phyloP scores from a whole-genome alignment of 2,329 filamentous ascomycete genomes.

The Fusarium acutatum region DNA sequence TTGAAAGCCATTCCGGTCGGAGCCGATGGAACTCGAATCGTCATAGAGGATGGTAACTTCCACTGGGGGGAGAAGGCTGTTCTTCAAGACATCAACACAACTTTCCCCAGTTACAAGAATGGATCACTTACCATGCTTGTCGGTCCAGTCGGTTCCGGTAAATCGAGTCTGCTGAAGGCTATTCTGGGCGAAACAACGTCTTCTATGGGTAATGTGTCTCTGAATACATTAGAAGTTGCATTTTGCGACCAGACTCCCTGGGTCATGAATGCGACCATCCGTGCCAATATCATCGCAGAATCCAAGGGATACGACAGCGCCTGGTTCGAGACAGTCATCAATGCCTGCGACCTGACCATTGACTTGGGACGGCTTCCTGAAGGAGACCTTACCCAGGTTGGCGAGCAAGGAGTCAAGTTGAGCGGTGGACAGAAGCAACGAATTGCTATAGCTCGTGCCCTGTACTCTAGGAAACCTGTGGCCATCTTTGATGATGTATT shows the following conservation, averaged over 20 bases:
- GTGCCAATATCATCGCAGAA: conserved; percentile 48
- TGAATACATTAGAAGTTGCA: conserved; percentile 37
- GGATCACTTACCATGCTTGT: conserved; percentile 44
- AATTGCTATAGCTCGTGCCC: conserved; percentile 46
- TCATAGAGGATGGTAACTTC: conserved; percentile 39
- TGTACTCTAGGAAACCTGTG: conserved; percentile 45
- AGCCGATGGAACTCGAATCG: conserved; percentile 8
- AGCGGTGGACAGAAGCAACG: conserved; percentile 49
- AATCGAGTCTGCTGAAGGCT: conserved; percentile 45
- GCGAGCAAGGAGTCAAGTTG: conserved; percentile 46
- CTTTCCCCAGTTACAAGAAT: conserved; percentile 23
- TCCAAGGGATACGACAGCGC: conserved; percentile 40
- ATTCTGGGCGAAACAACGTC: conserved; percentile 42
- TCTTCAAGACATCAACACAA: conserved; percentile 36
- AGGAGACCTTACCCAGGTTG: conserved; percentile 41
- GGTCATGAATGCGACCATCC: conserved; percentile 47
- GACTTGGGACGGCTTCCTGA: conserved; percentile 41
- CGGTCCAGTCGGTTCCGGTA: conserved; percentile 46
- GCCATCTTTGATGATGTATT: conserved; percentile 52
- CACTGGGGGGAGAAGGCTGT: conserved; percentile 41
- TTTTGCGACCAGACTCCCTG: conserved; percentile 47
- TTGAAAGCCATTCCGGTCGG: background rate
- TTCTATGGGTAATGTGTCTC: conserved; percentile 32
- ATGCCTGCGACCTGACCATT: conserved; percentile 46
- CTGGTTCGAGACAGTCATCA: conserved; percentile 46